A percentile compares a stretch with the other conserved stretches of the same genome.
phyloP scores from a whole-genome alignment of 139 green algal species.

The Asterochloris erici region DNA sequence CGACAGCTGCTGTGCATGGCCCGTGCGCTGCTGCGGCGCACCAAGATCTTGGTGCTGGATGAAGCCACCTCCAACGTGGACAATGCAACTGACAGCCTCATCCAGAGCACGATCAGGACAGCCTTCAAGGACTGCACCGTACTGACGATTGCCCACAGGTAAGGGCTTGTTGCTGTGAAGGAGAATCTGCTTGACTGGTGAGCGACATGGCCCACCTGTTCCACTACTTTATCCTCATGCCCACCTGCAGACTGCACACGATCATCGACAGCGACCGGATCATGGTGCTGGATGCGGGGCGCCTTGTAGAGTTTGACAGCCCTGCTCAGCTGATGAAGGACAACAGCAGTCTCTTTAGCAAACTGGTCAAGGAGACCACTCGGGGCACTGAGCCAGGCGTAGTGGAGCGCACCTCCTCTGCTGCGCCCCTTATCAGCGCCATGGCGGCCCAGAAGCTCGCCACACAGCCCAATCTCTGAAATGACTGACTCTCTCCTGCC shows the following conservation, averaged over 20 bases:
- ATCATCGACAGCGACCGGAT: conserved; percentile 72
- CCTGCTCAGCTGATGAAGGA: conserved; percentile 30
- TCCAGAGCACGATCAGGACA: conserved; percentile 41
- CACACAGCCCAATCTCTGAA: too few species aligned
- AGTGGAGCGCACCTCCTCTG: too few species aligned
- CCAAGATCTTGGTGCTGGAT: conserved; percentile 43
- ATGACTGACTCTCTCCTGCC: too few species aligned
- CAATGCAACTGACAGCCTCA: conserved; percentile 61
- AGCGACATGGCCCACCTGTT: too few species aligned
- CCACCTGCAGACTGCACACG: conserved; percentile 54
- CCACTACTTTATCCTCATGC: too few species aligned
- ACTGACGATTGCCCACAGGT: conserved; percentile 56
- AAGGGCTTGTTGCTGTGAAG: not conserved
- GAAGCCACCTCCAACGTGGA: conserved; percentile 89
- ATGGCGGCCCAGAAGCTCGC: too few species aligned
- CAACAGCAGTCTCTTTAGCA: not conserved
- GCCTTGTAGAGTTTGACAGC: conserved; percentile 59
- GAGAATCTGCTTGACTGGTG: too few species aligned
- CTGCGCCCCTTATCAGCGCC: too few species aligned
- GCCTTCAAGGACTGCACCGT: conserved; percentile 55
- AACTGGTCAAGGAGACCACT: too few species aligned
- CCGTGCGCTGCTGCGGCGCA: conserved; percentile 57
- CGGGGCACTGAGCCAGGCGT: too few species aligned
- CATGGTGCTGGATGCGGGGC: conserved; percentile 61
- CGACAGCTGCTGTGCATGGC: conserved; percentile 90